phyloP scores from a whole-genome alignment of 306 rosid genomes.

The Betula pendula region DNA sequence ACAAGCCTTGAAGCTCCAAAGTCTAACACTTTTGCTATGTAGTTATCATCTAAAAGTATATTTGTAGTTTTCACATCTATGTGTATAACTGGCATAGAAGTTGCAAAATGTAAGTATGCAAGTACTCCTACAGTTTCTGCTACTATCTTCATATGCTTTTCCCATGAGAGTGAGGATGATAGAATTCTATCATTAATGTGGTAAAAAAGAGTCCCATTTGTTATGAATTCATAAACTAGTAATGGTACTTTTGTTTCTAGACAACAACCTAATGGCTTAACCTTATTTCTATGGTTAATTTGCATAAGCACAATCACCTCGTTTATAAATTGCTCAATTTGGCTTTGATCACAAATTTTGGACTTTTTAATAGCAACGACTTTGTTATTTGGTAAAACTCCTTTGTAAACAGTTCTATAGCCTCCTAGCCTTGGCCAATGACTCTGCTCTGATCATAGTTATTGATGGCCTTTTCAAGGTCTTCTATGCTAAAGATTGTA shows the following conservation, averaged over 20 bases:
- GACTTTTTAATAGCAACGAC: conserved; percentile 50
- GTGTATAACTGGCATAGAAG: conserved; percentile 47
- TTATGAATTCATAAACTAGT: conserved; percentile 52
- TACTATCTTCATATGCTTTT: conserved; percentile 40
- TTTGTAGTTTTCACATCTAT: conserved; percentile 58
- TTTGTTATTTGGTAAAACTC: conserved; percentile 20
- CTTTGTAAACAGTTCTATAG: conserved; percentile 42
- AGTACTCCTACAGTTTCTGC: conserved; percentile 45
- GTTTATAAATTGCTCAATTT: conserved; percentile 45
- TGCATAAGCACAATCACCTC: conserved; percentile 44
- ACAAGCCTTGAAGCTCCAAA: conserved; percentile 52
- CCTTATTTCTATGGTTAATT: conserved; percentile 54
- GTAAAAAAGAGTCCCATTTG: conserved; percentile 32
- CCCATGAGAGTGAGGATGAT: conserved; percentile 30
- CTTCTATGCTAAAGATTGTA: too few relatives aligned
- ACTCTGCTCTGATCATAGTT: conserved; percentile 29
- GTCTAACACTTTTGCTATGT: conserved; percentile 45
- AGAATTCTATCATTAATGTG: conserved; percentile 30
- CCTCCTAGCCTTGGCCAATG: conserved; percentile 52
- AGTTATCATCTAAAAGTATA: conserved; percentile 37
- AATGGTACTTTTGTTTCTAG: conserved; percentile 52
- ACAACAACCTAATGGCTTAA: conserved; percentile 51
- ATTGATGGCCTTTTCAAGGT: conserved; percentile 35
- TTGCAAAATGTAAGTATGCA: conserved; percentile 46
- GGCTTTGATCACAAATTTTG: conserved; percentile 36